Evolutionary conservation across 202 grass and related monocot genomes (phyloP).

Genomic region (Setaria italica): DNA sequence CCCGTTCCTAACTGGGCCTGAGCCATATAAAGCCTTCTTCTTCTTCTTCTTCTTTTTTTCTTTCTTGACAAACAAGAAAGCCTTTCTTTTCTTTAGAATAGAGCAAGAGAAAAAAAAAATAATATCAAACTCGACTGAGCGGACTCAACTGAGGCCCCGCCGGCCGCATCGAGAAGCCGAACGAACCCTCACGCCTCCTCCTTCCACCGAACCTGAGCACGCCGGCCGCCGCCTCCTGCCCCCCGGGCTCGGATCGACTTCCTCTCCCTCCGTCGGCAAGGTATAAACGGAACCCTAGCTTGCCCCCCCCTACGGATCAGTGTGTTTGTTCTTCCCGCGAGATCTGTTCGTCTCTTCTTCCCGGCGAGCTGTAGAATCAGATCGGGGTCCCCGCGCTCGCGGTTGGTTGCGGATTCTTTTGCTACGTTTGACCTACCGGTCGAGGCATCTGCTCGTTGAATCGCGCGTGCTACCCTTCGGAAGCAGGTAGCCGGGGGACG

Average conservation of each 20-base stretch:
- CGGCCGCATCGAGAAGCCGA: neutral
- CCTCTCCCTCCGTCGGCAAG: neutral
- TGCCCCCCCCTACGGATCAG: too few relatives aligned
- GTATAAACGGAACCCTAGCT: too few relatives aligned
- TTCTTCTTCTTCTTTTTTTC: neutral
- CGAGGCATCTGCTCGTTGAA: neutral
- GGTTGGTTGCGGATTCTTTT: neutral
- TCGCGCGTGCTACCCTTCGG: neutral
- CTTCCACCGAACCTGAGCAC: neutral
- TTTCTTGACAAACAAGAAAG: slow-evolving; percentile 16
- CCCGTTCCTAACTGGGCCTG: neutral
- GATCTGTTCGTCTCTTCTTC: neutral
- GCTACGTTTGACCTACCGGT: too few relatives aligned
- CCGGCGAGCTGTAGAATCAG: neutral
- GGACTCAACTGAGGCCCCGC: neutral
- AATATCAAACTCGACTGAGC: neutral
- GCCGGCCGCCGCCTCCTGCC: neutral
- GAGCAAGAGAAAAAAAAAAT: neutral
- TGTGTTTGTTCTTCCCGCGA: too few relatives aligned
- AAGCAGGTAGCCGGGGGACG: neutral
- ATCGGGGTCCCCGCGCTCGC: neutral
- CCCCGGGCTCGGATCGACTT: neutral
- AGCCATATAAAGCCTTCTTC: too few relatives aligned
- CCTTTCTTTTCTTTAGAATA: neutral
- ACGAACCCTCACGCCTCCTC: neutral